Evolutionary conservation across 495 filamentous ascomycete species (phyloP).

Genomic region (Massariosphaeria phaeospora): DNA sequence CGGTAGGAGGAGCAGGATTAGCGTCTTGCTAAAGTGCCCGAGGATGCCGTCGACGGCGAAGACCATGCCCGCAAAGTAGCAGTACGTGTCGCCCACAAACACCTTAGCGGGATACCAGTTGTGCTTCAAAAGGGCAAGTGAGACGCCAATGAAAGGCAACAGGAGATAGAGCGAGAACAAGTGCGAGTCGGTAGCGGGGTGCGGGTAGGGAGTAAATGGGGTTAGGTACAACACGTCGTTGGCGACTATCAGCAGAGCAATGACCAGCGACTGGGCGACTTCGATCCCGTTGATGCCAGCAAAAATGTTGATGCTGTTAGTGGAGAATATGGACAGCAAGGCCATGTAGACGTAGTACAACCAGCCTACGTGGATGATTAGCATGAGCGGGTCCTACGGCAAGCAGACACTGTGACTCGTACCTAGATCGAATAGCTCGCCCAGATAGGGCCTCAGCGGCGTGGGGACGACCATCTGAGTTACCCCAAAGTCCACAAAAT

Average conservation of each 20-base stretch:
- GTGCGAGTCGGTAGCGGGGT: slow-evolving; percentile 93
- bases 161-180: slow-evolving; percentile 93
- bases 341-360: slow-evolving; percentile 98
- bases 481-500: slow-evolving; percentile 97
- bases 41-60: slow-evolving; percentile 95
- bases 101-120: slow-evolving; percentile 96
- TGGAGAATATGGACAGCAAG: slow-evolving; percentile 86
- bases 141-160: slow-evolving; percentile 89
- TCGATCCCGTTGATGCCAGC: slow-evolving; percentile 98
- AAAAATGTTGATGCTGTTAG: slow-evolving; percentile 98
- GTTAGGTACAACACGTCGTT: slow-evolving; percentile 76
- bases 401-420: slow-evolving; percentile 2
- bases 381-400: slow-evolving; percentile 17
- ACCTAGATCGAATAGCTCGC: slow-evolving; percentile 75
- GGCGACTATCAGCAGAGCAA: slow-evolving; percentile 72
- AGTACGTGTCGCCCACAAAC: slow-evolving; percentile 98
- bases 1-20: slow-evolving; percentile 83
- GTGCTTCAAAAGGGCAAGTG: slow-evolving; percentile 75
- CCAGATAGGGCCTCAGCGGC: slow-evolving; percentile 75
- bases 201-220: slow-evolving; percentile 65
- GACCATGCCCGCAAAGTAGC: slow-evolving; percentile 98
- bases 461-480: slow-evolving; percentile 88
- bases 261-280: slow-evolving; percentile 87
- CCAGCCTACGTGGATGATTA: slow-evolving; percentile 45
- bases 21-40: slow-evolving; percentile 96